phyloP scores from a whole-genome alignment of 768 basidiomycete genomes.

The Scleroderma citrinum region DNA sequence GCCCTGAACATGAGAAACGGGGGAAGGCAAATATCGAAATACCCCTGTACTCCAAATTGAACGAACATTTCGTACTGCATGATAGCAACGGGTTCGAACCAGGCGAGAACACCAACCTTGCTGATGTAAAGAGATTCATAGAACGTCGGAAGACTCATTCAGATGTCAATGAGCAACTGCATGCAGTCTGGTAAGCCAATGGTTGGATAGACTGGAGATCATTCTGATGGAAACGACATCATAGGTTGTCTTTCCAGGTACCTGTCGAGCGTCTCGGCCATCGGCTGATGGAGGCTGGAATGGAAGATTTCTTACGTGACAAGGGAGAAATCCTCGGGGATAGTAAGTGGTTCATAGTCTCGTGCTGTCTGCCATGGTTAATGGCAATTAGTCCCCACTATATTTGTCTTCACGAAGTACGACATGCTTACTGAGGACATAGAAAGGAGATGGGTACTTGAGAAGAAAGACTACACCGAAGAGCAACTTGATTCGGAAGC shows the following conservation, averaged over 20 bases:
- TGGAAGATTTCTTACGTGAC: not conserved
- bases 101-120: slow-evolving; percentile 3
- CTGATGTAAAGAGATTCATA: slow-evolving; percentile 7
- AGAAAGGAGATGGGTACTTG: not conserved
- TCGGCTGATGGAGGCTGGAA: not conserved
- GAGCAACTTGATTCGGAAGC: not conserved
- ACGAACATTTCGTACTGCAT: slow-evolving; percentile 8
- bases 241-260: slow-evolving; percentile 1
- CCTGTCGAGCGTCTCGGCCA: not conserved
- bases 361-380: not conserved
- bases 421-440: not conserved
- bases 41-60: slow-evolving; percentile 4
- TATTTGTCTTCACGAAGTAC: not conserved
- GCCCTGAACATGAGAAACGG: not conserved
- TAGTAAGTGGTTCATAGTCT: not conserved
- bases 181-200: slow-evolving; percentile 9
- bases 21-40: slow-evolving; percentile 6
- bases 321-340: not conserved
- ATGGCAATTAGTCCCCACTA: not conserved
- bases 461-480: not conserved
- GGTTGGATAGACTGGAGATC: not conserved
- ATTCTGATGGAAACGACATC: not conserved
- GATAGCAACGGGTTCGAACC: slow-evolving; percentile 14
- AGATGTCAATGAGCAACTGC: slow-evolving; percentile 1
- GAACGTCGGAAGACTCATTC: not conserved